A percentile compares a stretch with the other conserved stretches of the same genome.
phyloP scores from a whole-genome alignment of 305 asterid species.

The Solanum hybrid region DNA sequence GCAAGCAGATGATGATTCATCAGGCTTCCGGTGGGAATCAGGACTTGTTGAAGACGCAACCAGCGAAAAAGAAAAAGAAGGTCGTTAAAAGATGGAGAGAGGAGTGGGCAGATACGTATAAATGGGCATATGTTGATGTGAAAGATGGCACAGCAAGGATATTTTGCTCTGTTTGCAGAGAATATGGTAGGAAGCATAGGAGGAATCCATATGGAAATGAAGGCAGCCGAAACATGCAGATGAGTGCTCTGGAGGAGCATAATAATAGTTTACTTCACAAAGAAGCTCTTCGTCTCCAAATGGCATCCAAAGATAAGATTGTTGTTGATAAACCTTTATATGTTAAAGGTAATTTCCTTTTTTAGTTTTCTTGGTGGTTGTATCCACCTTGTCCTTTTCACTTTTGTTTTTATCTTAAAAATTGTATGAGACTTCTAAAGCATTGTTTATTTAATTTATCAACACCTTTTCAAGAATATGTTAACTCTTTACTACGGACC shows the following conservation, averaged over 20 bases:
- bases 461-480: not conserved
- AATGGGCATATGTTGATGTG: slow-evolving; percentile 96
- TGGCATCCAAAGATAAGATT: slow-evolving; percentile 89
- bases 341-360: slow-evolving; percentile 67
- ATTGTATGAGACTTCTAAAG: not conserved
- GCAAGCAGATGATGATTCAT: slow-evolving; percentile 57
- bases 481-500: not conserved
- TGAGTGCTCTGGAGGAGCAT: slow-evolving; percentile 99
- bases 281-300: slow-evolving; percentile 95
- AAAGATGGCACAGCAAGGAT: slow-evolving; percentile 94
- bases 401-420: not conserved
- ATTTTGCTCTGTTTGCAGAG: slow-evolving; percentile 95
- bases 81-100: slow-evolving; percentile 99
- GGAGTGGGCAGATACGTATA: slow-evolving; percentile 99
- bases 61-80: slow-evolving; percentile 86
- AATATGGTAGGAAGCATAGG: slow-evolving; percentile 97
- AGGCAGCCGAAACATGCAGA: slow-evolving; percentile 99
- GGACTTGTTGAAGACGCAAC: slow-evolving; percentile 54
- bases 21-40: slow-evolving; percentile 60
- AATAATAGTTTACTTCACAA: slow-evolving; percentile 97
- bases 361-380: not conserved
- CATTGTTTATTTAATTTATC: not conserved
- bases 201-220: slow-evolving; percentile 97
- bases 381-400: not conserved
- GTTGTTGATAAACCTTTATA: slow-evolving; percentile 75